Evolutionary conservation across 768 basidiomycete species (phyloP), one percentile per base, ranked within the genome.

Genomic region (Mycena sanguinolenta): DNA sequence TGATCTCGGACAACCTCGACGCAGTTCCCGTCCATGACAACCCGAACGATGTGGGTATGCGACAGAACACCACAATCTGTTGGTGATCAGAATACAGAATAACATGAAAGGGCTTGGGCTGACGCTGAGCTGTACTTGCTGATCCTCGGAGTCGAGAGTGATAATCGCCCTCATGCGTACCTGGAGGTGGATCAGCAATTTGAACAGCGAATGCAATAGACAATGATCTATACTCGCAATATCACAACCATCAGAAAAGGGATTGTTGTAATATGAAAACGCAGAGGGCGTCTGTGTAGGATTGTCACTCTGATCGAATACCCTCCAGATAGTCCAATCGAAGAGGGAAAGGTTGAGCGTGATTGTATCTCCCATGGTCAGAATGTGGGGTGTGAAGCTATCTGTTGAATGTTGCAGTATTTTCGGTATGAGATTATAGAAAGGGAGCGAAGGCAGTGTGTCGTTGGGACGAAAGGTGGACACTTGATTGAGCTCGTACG

Each of bases 251-350:
- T 28, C 27, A 17, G 61, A 62, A 21, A 62, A 62, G 3, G 61
- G 61, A 39, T 62, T 62, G 28, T 62, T 62, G 25, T 52, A 62
- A 36, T 53, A 53, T 28, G 28, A 53, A 17, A 53, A 53, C 28
- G 52, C 28, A 7, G 52, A 30, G n/a, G n/a, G n/a, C n/a, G n/a
- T 9, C 28, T 28, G 8, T 27, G 52, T 32, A 30, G 52, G 7
- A 2, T 17, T 2, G 17, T 53, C 7, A n/a, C 4, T n/a, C 28
- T 30, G 17, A 28, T 53, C 52, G 28, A 19, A 53, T 53, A 28
- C 52, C 16, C 32, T 28, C 28, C 17, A 14, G 28, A 53, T 30
- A 13, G 52, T 30, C 7, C 16, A 53, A n/a, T 30, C 32, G 16
- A 53, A 53, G 28, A 30, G 28, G 7, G 52, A 53, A 17, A 30